Evolutionary conservation across 192 early-diverging fungal species (phyloP).

Genomic region (Rhizophagus clarus): DNA sequence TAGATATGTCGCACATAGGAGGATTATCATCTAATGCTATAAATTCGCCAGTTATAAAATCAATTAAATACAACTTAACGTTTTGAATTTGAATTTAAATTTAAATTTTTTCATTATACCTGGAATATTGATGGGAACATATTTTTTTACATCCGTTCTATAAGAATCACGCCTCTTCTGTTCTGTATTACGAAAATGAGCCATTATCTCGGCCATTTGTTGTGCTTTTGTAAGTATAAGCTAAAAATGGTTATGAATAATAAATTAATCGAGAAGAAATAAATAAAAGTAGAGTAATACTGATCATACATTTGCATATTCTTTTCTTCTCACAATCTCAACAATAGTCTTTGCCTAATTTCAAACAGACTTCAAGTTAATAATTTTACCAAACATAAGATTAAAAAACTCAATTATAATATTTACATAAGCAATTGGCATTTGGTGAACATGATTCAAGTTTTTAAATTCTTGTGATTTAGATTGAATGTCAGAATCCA

Average conservation of each 20-base stretch:
- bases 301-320: constrained; percentile 45
- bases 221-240: constrained; percentile 45
- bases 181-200: constrained; percentile 41
- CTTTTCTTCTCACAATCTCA: constrained; percentile 56
- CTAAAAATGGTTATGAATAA: background rate
- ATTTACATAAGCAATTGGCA: constrained; percentile 54
- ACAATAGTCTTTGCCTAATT: constrained; percentile 44
- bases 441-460: constrained; percentile 43
- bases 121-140: constrained; percentile 41
- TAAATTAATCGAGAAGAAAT: background rate
- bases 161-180: constrained; percentile 44
- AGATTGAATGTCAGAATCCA: constrained; percentile 40
- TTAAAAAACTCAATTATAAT: background rate
- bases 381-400: background rate
- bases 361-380: background rate
- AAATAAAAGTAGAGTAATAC: background rate
- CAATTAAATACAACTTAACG: background rate
- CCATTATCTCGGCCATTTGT: constrained; percentile 46
- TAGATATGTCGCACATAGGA: constrained; percentile 53
- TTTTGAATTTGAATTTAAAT: background rate
- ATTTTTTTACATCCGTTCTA: constrained; percentile 43
- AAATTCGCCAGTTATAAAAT: background rate
- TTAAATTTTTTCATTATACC: constrained; percentile 18
- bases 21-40: constrained; percentile 45
- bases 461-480: constrained; percentile 40